A percentile compares a stretch with the other conserved stretches of the same genome.
Conservation (phyloP, 345 rosid genomes). For the Aquilaria yunnanensis region DNA sequence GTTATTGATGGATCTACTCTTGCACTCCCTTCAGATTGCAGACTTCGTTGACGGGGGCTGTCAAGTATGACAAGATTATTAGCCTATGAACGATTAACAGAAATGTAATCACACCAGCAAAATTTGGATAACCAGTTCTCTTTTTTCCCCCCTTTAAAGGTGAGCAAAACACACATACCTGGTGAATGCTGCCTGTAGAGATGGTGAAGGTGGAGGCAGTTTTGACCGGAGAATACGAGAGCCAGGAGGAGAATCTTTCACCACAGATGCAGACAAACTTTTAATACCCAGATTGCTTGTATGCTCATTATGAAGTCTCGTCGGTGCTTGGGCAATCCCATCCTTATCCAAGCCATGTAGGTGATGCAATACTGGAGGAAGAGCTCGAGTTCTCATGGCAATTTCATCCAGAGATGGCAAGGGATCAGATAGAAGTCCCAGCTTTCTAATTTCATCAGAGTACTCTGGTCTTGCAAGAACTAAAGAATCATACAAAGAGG, state of each 20-base stretch:
- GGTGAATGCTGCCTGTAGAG: too few relatives aligned
- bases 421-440: constrained; percentile 70
- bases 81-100: too few relatives aligned
- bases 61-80: too few relatives aligned
- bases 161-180: too few relatives aligned
- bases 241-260: not conserved
- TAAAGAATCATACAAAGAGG: constrained; percentile 94
- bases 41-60: too few relatives aligned
- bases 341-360: constrained; percentile 42
- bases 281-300: too few relatives aligned
- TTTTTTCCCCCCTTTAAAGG: too few relatives aligned
- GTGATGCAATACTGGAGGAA: constrained; percentile 35
- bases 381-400: constrained; percentile 46
- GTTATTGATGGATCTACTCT: too few relatives aligned
- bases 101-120: too few relatives aligned
- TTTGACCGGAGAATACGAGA: not conserved
- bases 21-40: too few relatives aligned
- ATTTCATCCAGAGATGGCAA: constrained; percentile 87
- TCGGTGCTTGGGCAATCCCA: constrained; percentile 23
- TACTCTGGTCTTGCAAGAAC: constrained; percentile 71
- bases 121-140: too few relatives aligned
- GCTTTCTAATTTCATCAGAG: constrained; percentile 57
- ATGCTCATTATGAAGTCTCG: too few relatives aligned
- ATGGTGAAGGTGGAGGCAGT: not conserved
- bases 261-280: constrained; percentile 28